phyloP scores from a whole-genome alignment of 2,329 filamentous ascomycete species.

The Aspergillus japonicus region DNA sequence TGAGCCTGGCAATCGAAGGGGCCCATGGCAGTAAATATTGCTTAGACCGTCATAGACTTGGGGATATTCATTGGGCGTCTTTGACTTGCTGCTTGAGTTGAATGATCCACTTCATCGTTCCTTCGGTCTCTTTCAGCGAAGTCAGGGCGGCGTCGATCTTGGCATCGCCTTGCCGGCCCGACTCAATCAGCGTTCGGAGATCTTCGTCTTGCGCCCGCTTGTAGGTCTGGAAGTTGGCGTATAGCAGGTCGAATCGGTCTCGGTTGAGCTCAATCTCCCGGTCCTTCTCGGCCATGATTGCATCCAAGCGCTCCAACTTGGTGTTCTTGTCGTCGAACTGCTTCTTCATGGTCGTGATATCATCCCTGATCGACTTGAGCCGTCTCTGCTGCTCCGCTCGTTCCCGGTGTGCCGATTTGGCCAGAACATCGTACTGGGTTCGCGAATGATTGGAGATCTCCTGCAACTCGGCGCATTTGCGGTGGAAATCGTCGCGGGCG shows the following conservation, averaged over 20 bases:
- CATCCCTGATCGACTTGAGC: slow-evolving; percentile 38
- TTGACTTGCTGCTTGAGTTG: slow-evolving; percentile 40
- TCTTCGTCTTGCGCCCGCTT: slow-evolving; percentile 43
- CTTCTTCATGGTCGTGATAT: slow-evolving; percentile 35
- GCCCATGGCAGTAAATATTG: not conserved
- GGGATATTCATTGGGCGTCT: slow-evolving; percentile 23
- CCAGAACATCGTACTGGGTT: slow-evolving; percentile 47
- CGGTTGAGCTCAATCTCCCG: slow-evolving; percentile 42
- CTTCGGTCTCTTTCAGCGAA: slow-evolving; percentile 43
- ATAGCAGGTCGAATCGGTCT: slow-evolving; percentile 42
- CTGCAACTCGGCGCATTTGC: slow-evolving; percentile 37
- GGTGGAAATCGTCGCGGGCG: slow-evolving; percentile 42
- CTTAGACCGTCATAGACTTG: not conserved
- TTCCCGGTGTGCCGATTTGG: slow-evolving; percentile 41
- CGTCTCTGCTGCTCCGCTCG: slow-evolving; percentile 40
- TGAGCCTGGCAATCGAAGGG: not conserved
- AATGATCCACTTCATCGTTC: slow-evolving; percentile 51
- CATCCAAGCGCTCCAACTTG: slow-evolving; percentile 42
- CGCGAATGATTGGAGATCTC: slow-evolving; percentile 41
- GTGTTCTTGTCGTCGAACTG: slow-evolving; percentile 38
- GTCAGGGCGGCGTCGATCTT: slow-evolving; percentile 39
- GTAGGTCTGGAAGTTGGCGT: slow-evolving; percentile 43
- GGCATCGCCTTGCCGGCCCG: slow-evolving; percentile 28
- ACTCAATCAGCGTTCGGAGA: slow-evolving; percentile 35
- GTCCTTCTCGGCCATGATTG: slow-evolving; percentile 48